A percentile compares a stretch with the other conserved stretches of the same genome.
These are phyloP conservation scores for Penicillium simplicissimum DNA, from an alignment of 495 filamentous ascomycete genomes.

Conservation along the genomic window DNA sequence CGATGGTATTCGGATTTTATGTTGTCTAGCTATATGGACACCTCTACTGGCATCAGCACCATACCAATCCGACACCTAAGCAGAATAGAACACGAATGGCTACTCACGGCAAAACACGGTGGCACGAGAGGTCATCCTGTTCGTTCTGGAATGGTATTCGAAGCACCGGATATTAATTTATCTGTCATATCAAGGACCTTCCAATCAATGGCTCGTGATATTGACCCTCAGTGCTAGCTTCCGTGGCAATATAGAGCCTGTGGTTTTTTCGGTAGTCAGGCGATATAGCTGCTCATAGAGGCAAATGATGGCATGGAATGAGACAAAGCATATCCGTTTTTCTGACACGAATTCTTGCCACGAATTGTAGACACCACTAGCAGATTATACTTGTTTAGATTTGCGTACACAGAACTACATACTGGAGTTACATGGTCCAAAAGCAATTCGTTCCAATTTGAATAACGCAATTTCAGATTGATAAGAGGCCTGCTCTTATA, in stretches of 20 bases:
- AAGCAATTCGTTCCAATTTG: background rate
- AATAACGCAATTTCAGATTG: background rate
- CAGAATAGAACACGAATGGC: background rate
- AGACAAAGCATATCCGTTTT: no score
- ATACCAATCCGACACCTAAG: background rate
- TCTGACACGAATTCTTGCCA: no score
- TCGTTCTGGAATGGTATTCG: background rate
- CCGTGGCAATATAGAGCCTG: background rate
- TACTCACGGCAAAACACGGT: background rate
- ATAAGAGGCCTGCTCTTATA: background rate
- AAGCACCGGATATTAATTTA: background rate
- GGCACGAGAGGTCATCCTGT: background rate
- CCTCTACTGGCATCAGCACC: background rate
- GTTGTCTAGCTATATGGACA: background rate
- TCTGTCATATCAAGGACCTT: background rate
- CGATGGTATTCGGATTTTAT: background rate
- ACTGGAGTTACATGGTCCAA: background rate
- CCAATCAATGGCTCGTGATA: background rate
- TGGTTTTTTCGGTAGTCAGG: background rate
- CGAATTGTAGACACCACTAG: no score
- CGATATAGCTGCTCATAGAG: background rate
- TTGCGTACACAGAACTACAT: background rate
- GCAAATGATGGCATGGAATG: no score
- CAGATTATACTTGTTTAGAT: background rate
- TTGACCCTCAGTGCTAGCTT: background rate